These are phyloP conservation scores for Cinnamomum micranthum DNA, from an alignment of 164 flowering plant genomes.

Conservation along the genomic window DNA sequence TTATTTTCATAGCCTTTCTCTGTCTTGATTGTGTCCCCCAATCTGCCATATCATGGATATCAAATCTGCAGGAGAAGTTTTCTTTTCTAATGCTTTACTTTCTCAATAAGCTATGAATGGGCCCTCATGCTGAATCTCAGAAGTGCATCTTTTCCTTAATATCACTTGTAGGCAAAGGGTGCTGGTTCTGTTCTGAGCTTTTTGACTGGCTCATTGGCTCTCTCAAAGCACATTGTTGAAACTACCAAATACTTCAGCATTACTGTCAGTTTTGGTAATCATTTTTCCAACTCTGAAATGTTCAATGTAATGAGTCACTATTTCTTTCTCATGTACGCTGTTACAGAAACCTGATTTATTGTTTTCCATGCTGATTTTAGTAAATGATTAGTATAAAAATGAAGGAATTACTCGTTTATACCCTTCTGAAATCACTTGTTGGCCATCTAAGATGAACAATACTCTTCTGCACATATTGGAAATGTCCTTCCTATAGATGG, in stretches of 20 bases:
- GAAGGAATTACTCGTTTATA: no score
- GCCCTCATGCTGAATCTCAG: neutral
- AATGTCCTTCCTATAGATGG: no score
- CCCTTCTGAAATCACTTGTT: neutral
- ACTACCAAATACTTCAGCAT: slow-evolving; percentile 84
- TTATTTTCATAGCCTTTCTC: neutral
- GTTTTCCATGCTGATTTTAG: neutral
- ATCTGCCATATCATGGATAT: neutral
- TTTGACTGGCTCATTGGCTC: slow-evolving; percentile 80
- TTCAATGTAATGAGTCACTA: neutral
- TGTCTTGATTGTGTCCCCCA: neutral
- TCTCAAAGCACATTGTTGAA: slow-evolving; percentile 87
- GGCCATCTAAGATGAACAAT: neutral
- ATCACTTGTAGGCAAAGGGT: slow-evolving; percentile 70
- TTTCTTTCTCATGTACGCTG: no score
- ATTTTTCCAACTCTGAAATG: slow-evolving; percentile 6
- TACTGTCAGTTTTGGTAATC: slow-evolving; percentile 93
- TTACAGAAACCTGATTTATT: no score
- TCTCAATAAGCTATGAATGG: neutral
- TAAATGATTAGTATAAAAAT: no score
- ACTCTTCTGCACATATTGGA: neutral
- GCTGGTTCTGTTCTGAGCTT: slow-evolving; percentile 98
- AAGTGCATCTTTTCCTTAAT: neutral
- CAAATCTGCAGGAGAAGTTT: neutral
- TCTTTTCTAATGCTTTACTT: neutral